These are phyloP conservation scores for Aspergillus olivimuriae DNA, from an alignment of 495 filamentous ascomycete genomes.

Conservation along the genomic window DNA sequence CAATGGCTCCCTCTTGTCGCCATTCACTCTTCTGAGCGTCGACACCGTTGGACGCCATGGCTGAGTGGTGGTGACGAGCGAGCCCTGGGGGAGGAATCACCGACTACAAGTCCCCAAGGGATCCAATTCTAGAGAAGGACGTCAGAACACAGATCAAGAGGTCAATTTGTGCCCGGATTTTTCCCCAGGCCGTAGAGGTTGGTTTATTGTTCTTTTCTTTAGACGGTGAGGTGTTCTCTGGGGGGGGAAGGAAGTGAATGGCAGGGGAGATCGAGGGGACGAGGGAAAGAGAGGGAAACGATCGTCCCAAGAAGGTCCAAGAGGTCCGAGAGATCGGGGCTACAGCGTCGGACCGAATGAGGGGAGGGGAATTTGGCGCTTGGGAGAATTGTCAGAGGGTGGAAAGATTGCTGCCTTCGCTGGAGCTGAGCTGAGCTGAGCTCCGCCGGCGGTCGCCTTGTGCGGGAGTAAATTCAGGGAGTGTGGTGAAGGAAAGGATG, in stretches of 20 bases:
- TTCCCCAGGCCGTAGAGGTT: no score
- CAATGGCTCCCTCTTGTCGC: constrained; percentile 71
- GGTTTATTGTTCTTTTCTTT: no score
- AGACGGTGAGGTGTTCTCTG: neutral
- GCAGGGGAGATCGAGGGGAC: neutral
- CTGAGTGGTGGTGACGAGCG: constrained; percentile 12
- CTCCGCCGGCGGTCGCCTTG: constrained; percentile 19
- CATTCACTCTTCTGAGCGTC: constrained; percentile 48
- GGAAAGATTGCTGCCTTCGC: constrained; percentile 14
- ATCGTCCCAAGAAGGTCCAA: neutral
- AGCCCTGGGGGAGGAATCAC: constrained; percentile 14
- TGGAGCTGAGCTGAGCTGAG: no score
- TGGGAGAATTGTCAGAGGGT: neutral
- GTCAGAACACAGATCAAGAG: constrained; percentile 3
- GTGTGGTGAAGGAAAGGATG: constrained; percentile 3
- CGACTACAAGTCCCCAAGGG: constrained; percentile 11
- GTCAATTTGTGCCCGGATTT: no score
- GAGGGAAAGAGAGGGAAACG: no score
- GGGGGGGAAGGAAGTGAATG: neutral
- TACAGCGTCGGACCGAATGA: constrained; percentile 1
- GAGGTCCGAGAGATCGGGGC: no score
- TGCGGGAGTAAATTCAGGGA: constrained; percentile 6
- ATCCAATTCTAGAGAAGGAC: constrained; percentile 1
- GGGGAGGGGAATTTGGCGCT: constrained; percentile 7
- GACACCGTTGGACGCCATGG: constrained; percentile 35